A percentile compares a stretch with the other conserved stretches of the same genome.
Evolutionary conservation across 352 stramenopile genomes (phyloP).

Genomic region (Globisporangium rhizosaccharum): DNA sequence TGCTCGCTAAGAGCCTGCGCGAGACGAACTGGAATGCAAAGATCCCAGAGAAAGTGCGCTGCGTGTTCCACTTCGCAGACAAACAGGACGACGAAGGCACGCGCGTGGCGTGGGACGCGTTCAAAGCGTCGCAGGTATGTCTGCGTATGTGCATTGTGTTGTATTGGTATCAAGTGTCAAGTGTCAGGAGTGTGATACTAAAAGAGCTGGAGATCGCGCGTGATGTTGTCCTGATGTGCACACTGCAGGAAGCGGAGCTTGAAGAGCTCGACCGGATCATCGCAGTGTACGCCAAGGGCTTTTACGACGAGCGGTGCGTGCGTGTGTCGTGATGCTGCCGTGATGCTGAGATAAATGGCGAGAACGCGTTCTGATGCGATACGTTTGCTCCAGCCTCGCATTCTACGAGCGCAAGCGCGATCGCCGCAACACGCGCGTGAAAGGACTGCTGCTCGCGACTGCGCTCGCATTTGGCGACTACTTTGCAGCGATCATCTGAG

Average conservation of each 20-base stretch:
- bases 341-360: not conserved
- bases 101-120: conserved; percentile 50
- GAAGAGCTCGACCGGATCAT: conserved; percentile 55
- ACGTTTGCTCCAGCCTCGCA: conserved; percentile 25
- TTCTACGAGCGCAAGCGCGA: conserved; percentile 59
- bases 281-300: conserved; percentile 61
- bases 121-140: conserved; percentile 53
- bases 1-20: conserved; percentile 36
- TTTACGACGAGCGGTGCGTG: conserved; percentile 57
- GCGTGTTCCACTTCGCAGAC: conserved; percentile 64
- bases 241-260: conserved; percentile 42
- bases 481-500: conserved; percentile 33
- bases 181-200: no score
- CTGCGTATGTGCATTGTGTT: not conserved
- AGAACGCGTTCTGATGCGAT: not conserved
- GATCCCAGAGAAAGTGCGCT: conserved; percentile 69
- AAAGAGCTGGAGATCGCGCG: not conserved
- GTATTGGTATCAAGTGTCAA: not conserved
- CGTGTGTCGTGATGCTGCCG: not conserved
- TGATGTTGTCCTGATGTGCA: not conserved
- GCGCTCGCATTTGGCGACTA: conserved; percentile 53
- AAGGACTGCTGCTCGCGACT: conserved; percentile 41
- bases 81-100: conserved; percentile 55
- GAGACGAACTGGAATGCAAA: conserved; percentile 70
- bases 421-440: conserved; percentile 44